Evolutionary conservation across 1,284 basidiomycete species (phyloP).

Genomic region (Nidula niveotomentosa): DNA sequence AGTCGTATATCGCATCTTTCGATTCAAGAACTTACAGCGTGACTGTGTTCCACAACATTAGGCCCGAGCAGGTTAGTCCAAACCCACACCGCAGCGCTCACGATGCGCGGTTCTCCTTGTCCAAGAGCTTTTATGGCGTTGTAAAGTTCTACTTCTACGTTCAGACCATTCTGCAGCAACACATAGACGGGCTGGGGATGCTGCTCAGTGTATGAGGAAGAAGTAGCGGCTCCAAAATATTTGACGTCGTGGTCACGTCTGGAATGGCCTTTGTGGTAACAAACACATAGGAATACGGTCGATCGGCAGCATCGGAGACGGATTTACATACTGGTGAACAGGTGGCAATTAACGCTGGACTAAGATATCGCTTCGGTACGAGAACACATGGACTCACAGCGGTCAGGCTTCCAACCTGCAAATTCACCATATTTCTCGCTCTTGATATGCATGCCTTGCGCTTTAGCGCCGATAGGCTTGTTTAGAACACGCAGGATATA

Average conservation of each 20-base stretch:
- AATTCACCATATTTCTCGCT: conserved; percentile 63
- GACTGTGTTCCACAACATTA: conserved; percentile 49
- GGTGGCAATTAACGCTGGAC: not conserved
- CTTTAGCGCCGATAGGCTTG: conserved; percentile 19
- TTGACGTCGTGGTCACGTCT: conserved; percentile 58
- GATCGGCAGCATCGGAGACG: conserved; percentile 58
- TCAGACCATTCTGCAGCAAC: conserved; percentile 77
- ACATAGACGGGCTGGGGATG: conserved; percentile 61
- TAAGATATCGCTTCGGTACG: not conserved
- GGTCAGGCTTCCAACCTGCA: conserved; percentile 59
- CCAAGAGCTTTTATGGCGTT: conserved; percentile 42
- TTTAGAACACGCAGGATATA: not conserved
- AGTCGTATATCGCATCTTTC: not conserved
- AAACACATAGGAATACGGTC: conserved; percentile 64
- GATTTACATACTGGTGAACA: conserved; percentile 48
- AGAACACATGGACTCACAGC: conserved; percentile 38
- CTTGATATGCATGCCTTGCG: conserved; percentile 52
- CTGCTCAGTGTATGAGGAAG: conserved; percentile 42
- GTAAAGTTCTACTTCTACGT: conserved; percentile 71
- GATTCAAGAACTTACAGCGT: conserved; percentile 40
- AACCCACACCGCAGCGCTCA: conserved; percentile 56
- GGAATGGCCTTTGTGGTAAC: conserved; percentile 76
- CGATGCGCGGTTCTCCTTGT: conserved; percentile 45
- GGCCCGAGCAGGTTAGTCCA: conserved; percentile 45
- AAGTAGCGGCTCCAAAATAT: conserved; percentile 60